These are phyloP conservation scores for Eimeria tenella DNA, from an alignment of 169 alveolate species.

Conservation along the genomic window DNA sequence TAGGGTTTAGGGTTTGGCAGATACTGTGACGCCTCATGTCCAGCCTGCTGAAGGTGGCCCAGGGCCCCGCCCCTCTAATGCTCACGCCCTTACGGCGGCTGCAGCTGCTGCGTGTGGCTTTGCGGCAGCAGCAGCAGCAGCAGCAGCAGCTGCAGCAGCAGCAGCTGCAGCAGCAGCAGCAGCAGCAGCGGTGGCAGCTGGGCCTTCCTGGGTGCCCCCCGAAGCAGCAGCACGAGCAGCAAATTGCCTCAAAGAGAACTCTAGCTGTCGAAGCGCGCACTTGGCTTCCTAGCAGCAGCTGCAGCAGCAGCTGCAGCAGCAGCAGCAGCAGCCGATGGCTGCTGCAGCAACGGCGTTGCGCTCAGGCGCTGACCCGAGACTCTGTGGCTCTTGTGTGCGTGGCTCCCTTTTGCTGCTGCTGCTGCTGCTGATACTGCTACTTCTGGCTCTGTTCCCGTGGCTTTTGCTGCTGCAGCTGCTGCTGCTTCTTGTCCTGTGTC, in stretches of 20 bases:
- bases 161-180: background rate
- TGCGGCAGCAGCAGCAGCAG: conserved; percentile 2
- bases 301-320: background rate
- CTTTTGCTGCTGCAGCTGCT: no score
- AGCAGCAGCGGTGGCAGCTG: background rate
- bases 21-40: background rate
- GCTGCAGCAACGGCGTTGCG: background rate
- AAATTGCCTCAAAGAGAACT: background rate
- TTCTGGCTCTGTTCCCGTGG: no score
- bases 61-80: no score
- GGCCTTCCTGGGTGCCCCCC: background rate
- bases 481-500: no score
- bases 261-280: background rate
- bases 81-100: background rate
- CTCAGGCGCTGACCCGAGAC: background rate
- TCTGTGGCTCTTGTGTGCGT: background rate
- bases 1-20: conserved; percentile 15
- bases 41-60: no score
- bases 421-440: background rate
- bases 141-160: background rate
- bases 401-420: background rate
- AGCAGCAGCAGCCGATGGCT: background rate
- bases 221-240: background rate
- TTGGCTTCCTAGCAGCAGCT: background rate
- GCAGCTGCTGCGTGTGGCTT: background rate